phyloP scores from a whole-genome alignment of 345 rosid species.

The Schrenkiella parvula region DNA sequence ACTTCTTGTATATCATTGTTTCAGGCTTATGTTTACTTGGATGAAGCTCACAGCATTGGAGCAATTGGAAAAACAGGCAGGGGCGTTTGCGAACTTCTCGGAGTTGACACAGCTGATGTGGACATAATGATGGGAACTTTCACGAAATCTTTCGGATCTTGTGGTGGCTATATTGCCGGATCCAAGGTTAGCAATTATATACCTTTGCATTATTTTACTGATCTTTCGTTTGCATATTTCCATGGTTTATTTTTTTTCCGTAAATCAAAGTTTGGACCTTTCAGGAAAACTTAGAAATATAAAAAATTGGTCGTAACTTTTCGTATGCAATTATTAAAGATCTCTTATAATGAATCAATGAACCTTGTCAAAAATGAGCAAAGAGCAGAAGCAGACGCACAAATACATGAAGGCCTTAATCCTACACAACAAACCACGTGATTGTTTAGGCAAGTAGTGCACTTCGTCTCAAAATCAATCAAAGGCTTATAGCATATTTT shows the following conservation, averaged over 20 bases:
- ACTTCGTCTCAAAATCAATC: background rate
- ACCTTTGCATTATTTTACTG: background rate
- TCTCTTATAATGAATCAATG: background rate
- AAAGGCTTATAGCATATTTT: background rate
- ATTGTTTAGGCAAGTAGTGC: background rate
- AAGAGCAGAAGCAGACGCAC: too few relatives aligned
- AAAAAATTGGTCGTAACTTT: background rate
- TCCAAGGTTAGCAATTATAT: conserved; percentile 57
- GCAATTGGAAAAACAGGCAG: conserved; percentile 93
- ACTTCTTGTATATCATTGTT: background rate
- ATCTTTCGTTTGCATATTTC: background rate
- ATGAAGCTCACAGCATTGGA: conserved; percentile 99
- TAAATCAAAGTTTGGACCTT: background rate
- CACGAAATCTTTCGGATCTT: conserved; percentile 96
- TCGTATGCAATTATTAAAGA: background rate
- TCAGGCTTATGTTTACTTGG: conserved; percentile 85
- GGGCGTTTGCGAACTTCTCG: conserved; percentile 95
- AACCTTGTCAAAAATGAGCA: background rate
- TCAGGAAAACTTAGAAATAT: background rate
- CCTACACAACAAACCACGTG: background rate
- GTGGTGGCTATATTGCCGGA: conserved; percentile 97
- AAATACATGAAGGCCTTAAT: background rate
- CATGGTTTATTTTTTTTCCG: background rate
- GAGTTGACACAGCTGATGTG: conserved; percentile 85
- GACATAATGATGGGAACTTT: conserved; percentile 99